Evolutionary conservation across 192 early-diverging fungal genomes (phyloP), one percentile per base, ranked within the genome.

Genomic region (Coemansia furcata): DNA sequence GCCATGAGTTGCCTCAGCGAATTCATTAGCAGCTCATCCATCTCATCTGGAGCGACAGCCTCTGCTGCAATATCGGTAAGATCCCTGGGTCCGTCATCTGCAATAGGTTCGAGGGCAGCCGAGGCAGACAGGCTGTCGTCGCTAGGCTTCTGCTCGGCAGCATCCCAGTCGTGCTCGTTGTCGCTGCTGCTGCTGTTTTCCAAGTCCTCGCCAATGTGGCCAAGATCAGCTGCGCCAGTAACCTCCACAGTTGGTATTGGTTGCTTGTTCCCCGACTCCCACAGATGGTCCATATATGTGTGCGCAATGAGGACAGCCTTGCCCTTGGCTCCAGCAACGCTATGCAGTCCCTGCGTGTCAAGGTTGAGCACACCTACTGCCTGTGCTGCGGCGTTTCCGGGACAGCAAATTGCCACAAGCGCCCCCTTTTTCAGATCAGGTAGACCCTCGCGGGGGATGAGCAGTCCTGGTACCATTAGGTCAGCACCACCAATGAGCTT

Each of bases 281-380:
- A 98, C 63, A 98, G 74, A 50, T 81, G 74, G 82, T 98, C 95
- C 36, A 85, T 83, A 67, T 86, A 89, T 3, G 89, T 87, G 66
- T 95, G 93, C 15, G 91, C 59, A 26, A 93, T 80, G 65, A 89
- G 65, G 1, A 98, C 88, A 0, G 91, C 94, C 65, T 94, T 92
- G 9, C 95, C 95, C 71, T 91, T 93, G 50, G 78, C 86, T 8
- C 85, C 85, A 4, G 67, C 66, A 19, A 78, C 72, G 49, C 66
- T 72, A 15, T 78, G 76, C 19, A 88, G 74, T 3, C 79, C 82
- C 6, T 77, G 67, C 6, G 82, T 83, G 62, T 89, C 76, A 30
- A 90, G 37, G 8, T 78, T 76, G 80, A 90, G 84, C 4, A 80
- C 86, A 14, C 92, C 91, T 3, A 95, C 84, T 1, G 91, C 91